Conservation (phyloP, 441 rosid species). For the Adansonia rubrostipa region DNA sequence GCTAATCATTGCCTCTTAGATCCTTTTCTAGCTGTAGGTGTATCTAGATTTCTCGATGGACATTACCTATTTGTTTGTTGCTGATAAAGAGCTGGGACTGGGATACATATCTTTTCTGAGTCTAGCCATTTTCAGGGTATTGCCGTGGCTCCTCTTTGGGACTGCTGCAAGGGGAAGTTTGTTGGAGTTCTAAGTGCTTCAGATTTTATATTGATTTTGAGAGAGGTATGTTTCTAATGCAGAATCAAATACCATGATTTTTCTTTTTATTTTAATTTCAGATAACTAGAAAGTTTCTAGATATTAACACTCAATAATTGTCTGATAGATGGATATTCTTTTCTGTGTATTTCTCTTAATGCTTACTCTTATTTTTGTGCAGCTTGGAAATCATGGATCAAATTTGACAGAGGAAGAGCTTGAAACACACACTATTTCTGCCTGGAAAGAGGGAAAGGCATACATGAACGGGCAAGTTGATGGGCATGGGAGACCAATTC, state of each 20-base stretch:
- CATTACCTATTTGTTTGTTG: slow-evolving; percentile 21
- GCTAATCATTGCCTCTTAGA: background rate
- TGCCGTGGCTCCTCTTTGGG: slow-evolving; percentile 80
- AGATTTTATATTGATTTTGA: slow-evolving; percentile 74
- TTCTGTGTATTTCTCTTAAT: slow-evolving; percentile 8
- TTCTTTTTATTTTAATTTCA: background rate
- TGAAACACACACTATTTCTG: slow-evolving; percentile 77
- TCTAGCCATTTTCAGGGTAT: slow-evolving; percentile 63
- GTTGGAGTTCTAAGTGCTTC: slow-evolving; percentile 77
- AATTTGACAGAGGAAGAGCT: slow-evolving; percentile 86
- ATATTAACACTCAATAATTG: background rate
- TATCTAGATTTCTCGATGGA: background rate
- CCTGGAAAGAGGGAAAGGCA: slow-evolving; percentile 81
- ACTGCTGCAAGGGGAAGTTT: slow-evolving; percentile 59
- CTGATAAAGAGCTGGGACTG: slow-evolving; percentile 30
- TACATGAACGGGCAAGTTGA: slow-evolving; percentile 60
- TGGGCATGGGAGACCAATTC: slow-evolving; percentile 61
- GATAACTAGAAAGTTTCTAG: slow-evolving; percentile 7
- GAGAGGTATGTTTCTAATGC: slow-evolving; percentile 54
- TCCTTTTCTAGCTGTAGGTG: slow-evolving; percentile 13
- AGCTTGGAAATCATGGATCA: slow-evolving; percentile 81
- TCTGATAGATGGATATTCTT: background rate
- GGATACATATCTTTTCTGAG: slow-evolving; percentile 30
- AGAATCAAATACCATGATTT: background rate
- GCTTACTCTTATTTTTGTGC: slow-evolving; percentile 28